Base-by-base conservation (phyloP, 31 red algal genomes). In the Asparagopsis taxiformis region DNA sequence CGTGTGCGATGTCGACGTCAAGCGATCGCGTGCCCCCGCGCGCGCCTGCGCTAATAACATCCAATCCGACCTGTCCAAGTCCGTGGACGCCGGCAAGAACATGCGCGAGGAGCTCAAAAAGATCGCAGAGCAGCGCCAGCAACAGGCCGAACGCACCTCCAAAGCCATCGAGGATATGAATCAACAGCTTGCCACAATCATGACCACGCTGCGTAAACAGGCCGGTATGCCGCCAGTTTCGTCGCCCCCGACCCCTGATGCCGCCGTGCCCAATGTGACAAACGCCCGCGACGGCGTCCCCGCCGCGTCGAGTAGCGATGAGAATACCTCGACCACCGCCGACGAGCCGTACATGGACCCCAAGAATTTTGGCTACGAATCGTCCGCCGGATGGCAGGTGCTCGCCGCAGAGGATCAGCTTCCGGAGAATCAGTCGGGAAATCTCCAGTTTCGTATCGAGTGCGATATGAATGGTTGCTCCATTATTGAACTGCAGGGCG, bases 381-480 rank as follows among this genome's bases (percentile, higher is more conserved):
- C 62, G 10, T 60, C 83, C 30, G 72, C 83, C 8, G 83, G 83
- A 13, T 88, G 83, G 83, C 83, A 88, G 63, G 74, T 77, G 64
- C 73, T 88, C 1, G 63, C 61, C 3, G 66, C 57, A 9, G 63
- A 34, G 43, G 62, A 60, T 22, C 28, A 88, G 7, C 36, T 88
- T 25, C 83, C 83, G 28, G 56, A 69, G 38, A 71, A 68, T 22
- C 72, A 77, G 55, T n/a, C n/a, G n/a, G 60, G 62, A 30, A 58
- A 59, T 19, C 31, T 78, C 24, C 39, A 62, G 63, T 88, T 88
- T 53, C 83, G 83, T 28, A 88, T 88, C 44, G 65, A 92, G 72
- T 92, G 88, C 55, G 77, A 92, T 52, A 64, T 62, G 51, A 57
- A 92, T 62, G 88, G 88, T 19, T 92, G 88, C 44, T 92, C 88